These are phyloP conservation scores for Orbilia brochopaga DNA, from an alignment of 2,329 filamentous ascomycete species.

Conservation along the genomic window DNA sequence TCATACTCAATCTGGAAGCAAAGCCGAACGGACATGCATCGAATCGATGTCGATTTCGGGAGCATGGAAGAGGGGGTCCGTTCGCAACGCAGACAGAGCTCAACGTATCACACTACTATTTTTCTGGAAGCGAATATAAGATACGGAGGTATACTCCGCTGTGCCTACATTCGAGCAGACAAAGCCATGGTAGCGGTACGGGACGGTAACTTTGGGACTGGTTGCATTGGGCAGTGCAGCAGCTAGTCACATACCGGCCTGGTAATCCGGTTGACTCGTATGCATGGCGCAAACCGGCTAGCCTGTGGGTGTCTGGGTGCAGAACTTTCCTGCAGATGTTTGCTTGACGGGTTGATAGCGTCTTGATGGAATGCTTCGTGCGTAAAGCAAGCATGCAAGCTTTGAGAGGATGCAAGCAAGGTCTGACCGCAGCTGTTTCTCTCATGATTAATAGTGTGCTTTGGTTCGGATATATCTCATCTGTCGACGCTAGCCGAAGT, in stretches of 20 bases:
- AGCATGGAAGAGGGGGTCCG: constrained; percentile 20
- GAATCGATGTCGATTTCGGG: constrained; percentile 1
- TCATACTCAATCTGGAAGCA: constrained; percentile 34
- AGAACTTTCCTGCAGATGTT: too few relatives aligned
- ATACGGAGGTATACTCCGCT: neutral
- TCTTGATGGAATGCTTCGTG: too few relatives aligned
- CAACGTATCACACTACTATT: constrained; percentile 16
- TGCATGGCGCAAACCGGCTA: neutral
- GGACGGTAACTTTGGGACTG: constrained; percentile 5
- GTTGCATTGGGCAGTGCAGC: neutral
- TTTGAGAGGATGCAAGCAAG: constrained; percentile 41
- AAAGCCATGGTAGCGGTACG: constrained; percentile 43
- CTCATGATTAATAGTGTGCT: neutral
- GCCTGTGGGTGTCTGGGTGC: too few relatives aligned
- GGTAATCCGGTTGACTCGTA: neutral
- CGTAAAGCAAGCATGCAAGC: neutral
- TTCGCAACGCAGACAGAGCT: constrained; percentile 28
- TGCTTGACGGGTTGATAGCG: too few relatives aligned
- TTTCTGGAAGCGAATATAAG: constrained; percentile 43
- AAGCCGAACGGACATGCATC: constrained; percentile 15
- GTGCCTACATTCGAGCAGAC: constrained; percentile 23
- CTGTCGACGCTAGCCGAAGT: constrained; percentile 26
- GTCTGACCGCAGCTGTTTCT: constrained; percentile 31
- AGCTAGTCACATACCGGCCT: neutral
- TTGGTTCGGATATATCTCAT: constrained; percentile 32